Percentiles rank a stretch among this genome's conserved stretches.
phyloP scores from a whole-genome alignment of 2,329 filamentous ascomycete species.

The Claviceps fusiformis region DNA sequence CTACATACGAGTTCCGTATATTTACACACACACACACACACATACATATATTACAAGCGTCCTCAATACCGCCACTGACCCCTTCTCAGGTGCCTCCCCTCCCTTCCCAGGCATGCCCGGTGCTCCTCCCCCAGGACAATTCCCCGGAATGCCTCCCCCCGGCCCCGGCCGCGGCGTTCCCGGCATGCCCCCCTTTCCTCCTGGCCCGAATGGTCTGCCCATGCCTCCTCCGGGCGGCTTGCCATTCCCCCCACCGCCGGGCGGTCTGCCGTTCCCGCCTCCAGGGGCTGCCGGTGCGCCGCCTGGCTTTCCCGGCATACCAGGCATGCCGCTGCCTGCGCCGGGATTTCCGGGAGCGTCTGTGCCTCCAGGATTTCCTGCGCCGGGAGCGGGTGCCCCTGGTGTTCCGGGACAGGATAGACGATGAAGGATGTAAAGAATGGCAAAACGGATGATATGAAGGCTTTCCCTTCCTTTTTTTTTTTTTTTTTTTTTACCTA shows the following conservation, averaged over 20 bases:
- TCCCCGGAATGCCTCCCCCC: constrained; percentile 27
- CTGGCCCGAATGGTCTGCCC: constrained; percentile 21
- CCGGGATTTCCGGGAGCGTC: constrained; percentile 30
- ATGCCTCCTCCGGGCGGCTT: constrained; percentile 25
- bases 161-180: constrained; percentile 27
- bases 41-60: no score
- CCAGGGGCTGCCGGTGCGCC: constrained; percentile 17
- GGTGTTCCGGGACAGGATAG: constrained; percentile 26
- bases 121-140: constrained; percentile 23
- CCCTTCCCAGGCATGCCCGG: constrained; percentile 42
- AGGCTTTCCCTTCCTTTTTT: neutral
- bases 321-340: constrained; percentile 25
- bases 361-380: constrained; percentile 14
- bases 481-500: constrained; percentile 4
- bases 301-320: constrained; percentile 20
- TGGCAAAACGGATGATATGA: neutral
- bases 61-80: neutral
- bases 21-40: no score
- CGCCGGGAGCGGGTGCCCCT: neutral
- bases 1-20: no score
- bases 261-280: constrained; percentile 26
- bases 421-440: constrained; percentile 15
- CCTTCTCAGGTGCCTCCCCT: constrained; percentile 32
- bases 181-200: constrained; percentile 30
- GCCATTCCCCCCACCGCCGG: constrained; percentile 26